A percentile compares a stretch with the other conserved stretches of the same genome.
Conservation (phyloP, 73 alveolate genomes). For the Paramecium primaurelia region DNA sequence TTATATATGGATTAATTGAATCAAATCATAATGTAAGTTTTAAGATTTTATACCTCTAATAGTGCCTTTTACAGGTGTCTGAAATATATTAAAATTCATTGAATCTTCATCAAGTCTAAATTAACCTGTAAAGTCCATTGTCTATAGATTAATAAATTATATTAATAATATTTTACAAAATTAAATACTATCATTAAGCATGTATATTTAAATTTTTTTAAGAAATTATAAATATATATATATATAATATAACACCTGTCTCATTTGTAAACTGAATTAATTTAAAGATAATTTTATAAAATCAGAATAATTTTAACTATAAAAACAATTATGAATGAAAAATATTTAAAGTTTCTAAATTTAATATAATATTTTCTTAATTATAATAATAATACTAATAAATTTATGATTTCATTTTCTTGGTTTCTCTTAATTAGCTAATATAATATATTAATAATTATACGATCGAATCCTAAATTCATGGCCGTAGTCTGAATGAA, state of each 20-base stretch:
- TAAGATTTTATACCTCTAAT: neutral
- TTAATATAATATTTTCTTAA: neutral
- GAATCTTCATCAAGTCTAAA: constrained; percentile 28
- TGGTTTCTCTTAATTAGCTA: neutral
- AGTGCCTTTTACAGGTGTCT: neutral
- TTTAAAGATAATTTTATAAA: too few relatives aligned
- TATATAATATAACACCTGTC: too few relatives aligned
- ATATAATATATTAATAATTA: neutral
- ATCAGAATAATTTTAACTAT: too few relatives aligned
- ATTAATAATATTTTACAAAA: neutral
- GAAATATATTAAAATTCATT: neutral
- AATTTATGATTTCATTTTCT: neutral
- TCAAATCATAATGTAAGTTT: neutral
- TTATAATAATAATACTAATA: neutral
- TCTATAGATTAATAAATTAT: neutral
- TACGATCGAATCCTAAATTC: neutral
- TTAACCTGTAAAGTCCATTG: constrained; percentile 10
- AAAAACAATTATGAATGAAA: neutral
- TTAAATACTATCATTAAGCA: neutral
- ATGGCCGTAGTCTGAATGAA: neutral
- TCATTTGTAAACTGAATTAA: too few relatives aligned
- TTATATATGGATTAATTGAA: neutral
- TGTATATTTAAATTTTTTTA: neutral
- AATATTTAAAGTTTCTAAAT: neutral
- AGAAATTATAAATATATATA: neutral